phyloP scores from a whole-genome alignment of 2,329 filamentous ascomycete genomes.

The Parastagonospora avenae region DNA sequence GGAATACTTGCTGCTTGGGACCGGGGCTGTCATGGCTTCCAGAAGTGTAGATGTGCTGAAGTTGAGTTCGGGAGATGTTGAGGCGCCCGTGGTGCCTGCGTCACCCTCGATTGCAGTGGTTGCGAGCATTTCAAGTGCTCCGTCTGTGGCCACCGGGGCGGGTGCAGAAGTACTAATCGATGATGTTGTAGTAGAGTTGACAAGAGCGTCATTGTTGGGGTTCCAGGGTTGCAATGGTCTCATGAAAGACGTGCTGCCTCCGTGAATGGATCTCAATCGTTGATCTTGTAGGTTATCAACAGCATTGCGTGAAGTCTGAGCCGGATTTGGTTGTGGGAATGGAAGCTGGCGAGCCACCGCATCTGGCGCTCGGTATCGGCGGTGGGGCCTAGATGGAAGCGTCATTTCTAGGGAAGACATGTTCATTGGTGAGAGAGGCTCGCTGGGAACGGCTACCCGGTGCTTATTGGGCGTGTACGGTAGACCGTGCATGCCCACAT shows the following conservation, averaged over 20 bases:
- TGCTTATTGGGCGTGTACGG: slow-evolving; percentile 24
- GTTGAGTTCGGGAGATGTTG: slow-evolving; percentile 22
- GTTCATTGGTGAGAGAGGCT: slow-evolving; percentile 34
- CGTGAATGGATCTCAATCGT: slow-evolving; percentile 33
- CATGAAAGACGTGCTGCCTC: slow-evolving; percentile 18
- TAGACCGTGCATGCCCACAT: slow-evolving; percentile 11
- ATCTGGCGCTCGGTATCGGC: slow-evolving; percentile 17
- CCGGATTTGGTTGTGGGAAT: slow-evolving; percentile 36
- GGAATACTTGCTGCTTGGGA: slow-evolving; percentile 27
- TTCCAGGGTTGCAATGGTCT: slow-evolving; percentile 33
- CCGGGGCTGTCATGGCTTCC: slow-evolving; percentile 25
- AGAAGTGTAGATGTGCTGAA: slow-evolving; percentile 32
- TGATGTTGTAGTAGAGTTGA: slow-evolving; percentile 14
- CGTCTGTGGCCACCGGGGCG: slow-evolving; percentile 13
- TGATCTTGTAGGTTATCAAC: slow-evolving; percentile 41
- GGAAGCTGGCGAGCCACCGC: slow-evolving; percentile 33
- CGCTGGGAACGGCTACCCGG: slow-evolving; percentile 12
- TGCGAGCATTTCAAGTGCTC: slow-evolving; percentile 13
- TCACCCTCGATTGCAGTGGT: slow-evolving; percentile 11
- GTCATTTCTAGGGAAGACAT: slow-evolving; percentile 37
- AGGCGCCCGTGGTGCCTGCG: slow-evolving; percentile 6
- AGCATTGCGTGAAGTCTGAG: slow-evolving; percentile 28
- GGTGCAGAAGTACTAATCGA: slow-evolving; percentile 11
- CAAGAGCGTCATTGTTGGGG: slow-evolving; percentile 10
- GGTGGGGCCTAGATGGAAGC: slow-evolving; percentile 32